Evolutionary conservation across 1,284 basidiomycete species (phyloP).

Genomic region (Malassezia psittaci): DNA sequence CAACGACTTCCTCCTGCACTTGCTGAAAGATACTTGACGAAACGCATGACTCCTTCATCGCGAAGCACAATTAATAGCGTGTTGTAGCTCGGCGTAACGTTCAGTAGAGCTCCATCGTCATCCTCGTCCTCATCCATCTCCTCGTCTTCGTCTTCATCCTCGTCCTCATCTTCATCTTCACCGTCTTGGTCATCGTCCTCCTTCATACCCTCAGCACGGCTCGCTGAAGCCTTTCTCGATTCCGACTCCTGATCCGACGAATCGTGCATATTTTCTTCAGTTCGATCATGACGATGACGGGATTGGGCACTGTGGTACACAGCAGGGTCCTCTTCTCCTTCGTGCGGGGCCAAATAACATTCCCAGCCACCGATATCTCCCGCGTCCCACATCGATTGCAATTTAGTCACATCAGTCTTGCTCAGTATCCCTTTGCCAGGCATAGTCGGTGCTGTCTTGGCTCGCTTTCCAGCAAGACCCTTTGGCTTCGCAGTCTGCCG

Average conservation of each 20-base stretch:
- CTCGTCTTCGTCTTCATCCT: constrained; percentile 49
- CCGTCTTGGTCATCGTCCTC: constrained; percentile 57
- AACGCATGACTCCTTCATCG: constrained; percentile 75
- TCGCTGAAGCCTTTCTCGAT: too few relatives aligned
- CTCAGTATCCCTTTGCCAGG: constrained; percentile 16
- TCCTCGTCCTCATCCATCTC: constrained; percentile 53
- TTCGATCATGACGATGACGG: constrained; percentile 25
- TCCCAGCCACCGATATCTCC: constrained; percentile 91
- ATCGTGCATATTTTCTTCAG: constrained; percentile 8
- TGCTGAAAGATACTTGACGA: constrained; percentile 45
- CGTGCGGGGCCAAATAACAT: constrained; percentile 89
- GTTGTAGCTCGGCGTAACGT: constrained; percentile 83
- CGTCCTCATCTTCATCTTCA: constrained; percentile 47
- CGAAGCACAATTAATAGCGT: constrained; percentile 76
- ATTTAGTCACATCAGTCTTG: constrained; percentile 33
- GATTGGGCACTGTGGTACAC: constrained; percentile 61
- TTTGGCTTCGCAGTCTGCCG: constrained; percentile 28
- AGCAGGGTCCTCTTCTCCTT: constrained; percentile 67
- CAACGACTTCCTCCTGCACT: constrained; percentile 41
- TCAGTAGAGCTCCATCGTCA: constrained; percentile 75
- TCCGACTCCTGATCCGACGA: constrained; percentile 3
- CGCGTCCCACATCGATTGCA: constrained; percentile 56
- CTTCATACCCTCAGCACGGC: constrained; percentile 15
- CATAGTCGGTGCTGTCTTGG: constrained; percentile 11
- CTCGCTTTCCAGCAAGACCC: constrained; percentile 44